Conservation (phyloP, 208 protist genomes). For the Crithidia acanthocephali region DNA sequence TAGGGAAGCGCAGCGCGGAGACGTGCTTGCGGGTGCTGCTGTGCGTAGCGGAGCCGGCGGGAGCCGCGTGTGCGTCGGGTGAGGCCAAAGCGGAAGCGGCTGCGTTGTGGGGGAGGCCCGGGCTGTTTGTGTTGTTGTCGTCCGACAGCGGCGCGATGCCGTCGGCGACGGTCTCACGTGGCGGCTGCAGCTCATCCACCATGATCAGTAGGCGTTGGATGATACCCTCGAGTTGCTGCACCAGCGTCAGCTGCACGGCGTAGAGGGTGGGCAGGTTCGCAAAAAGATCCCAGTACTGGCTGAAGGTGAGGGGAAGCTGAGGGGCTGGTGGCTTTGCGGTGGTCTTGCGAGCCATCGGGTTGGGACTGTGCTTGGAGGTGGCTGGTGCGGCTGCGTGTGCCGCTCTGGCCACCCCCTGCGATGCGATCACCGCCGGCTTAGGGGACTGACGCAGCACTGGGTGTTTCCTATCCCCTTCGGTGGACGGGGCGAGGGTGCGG, state of each 20-base stretch:
- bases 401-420: background rate
- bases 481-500: background rate
- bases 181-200: slow-evolving; percentile 43
- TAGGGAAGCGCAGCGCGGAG: slow-evolving; percentile 13
- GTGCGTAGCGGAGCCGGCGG: background rate
- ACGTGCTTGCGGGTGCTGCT: slow-evolving; percentile 10
- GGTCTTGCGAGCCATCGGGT: background rate
- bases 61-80: background rate
- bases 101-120: background rate
- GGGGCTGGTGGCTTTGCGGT: background rate
- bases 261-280: slow-evolving; percentile 70
- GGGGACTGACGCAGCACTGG: slow-evolving; percentile 1
- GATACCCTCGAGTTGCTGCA: slow-evolving; percentile 48
- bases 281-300: slow-evolving; percentile 76
- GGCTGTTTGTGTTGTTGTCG: background rate
- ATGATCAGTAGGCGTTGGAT: slow-evolving; percentile 35
- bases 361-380: background rate
- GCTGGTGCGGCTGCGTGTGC: background rate
- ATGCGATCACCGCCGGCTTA: slow-evolving; percentile 12
- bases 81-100: background rate
- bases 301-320: slow-evolving; percentile 29
- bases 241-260: slow-evolving; percentile 45
- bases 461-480: background rate
- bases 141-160: background rate
- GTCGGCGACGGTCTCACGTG: background rate